Conservation (phyloP, 805 yeast species). For the Metschnikowia aberdeeniae region DNA sequence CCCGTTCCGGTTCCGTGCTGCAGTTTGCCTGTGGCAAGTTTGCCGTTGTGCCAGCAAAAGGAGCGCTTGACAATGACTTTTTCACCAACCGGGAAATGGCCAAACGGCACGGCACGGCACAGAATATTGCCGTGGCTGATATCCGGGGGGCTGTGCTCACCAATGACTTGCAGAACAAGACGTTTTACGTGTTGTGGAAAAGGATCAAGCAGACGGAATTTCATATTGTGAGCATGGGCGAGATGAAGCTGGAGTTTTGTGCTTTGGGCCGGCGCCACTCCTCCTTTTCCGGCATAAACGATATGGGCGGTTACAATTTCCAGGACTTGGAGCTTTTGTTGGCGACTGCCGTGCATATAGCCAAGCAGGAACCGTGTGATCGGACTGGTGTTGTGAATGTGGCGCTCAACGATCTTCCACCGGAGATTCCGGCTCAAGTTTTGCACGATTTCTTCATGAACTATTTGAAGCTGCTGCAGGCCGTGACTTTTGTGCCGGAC, state of each 20-base stretch:
- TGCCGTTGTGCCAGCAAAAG: constrained; percentile 28
- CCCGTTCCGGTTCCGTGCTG: constrained; percentile 16
- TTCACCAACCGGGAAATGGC: constrained; percentile 6
- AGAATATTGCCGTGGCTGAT: constrained; percentile 15
- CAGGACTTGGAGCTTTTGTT: constrained; percentile 37
- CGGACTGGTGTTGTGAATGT: constrained; percentile 19
- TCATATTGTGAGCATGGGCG: constrained; percentile 34
- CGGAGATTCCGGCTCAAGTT: constrained; percentile 30
- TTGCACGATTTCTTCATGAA: constrained; percentile 35
- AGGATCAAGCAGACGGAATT: constrained; percentile 16
- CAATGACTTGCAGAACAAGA: constrained; percentile 35
- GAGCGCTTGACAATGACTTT: background rate
- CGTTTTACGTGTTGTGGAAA: constrained; percentile 34
- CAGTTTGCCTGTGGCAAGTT: constrained; percentile 26
- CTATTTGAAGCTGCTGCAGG: constrained; percentile 22
- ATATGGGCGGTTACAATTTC: constrained; percentile 38
- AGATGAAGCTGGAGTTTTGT: constrained; percentile 26
- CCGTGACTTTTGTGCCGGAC: constrained; percentile 22
- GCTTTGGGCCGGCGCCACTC: constrained; percentile 25
- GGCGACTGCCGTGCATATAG: constrained; percentile 26
- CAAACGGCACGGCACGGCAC: constrained; percentile 10
- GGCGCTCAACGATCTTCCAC: constrained; percentile 31
- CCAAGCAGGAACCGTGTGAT: constrained; percentile 16
- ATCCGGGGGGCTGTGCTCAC: constrained; percentile 37
- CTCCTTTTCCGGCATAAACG: constrained; percentile 36